Conservation (phyloP, 108 stramenopile species). For the Pseudonitzschia pungens region DNA sequence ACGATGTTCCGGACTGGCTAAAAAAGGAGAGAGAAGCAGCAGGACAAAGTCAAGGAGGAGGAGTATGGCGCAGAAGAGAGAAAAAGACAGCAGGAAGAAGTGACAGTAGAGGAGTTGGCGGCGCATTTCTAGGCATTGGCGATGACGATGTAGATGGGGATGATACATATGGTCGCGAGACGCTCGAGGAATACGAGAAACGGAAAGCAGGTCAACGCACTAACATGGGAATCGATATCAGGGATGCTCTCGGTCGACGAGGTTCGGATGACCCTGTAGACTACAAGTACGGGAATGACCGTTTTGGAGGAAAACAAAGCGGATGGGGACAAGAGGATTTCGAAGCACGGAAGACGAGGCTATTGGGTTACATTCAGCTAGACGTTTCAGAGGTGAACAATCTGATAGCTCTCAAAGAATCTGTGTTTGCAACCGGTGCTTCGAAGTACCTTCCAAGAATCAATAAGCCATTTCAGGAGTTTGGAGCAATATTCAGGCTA, state of each 20-base stretch:
- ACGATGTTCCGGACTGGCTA: conserved; percentile 56
- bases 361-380: conserved; percentile 67
- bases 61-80: conserved; percentile 47
- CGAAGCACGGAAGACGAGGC: conserved; percentile 53
- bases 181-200: conserved; percentile 43
- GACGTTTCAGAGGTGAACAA: conserved; percentile 58
- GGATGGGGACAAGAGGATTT: conserved; percentile 46
- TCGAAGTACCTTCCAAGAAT: conserved; percentile 59
- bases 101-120: background rate
- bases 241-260: conserved; percentile 38
- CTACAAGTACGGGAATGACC: conserved; percentile 34
- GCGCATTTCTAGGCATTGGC: conserved; percentile 30
- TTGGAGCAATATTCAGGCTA: conserved; percentile 75
- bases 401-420: conserved; percentile 61
- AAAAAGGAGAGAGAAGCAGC: conserved; percentile 45
- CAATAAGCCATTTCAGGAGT: conserved; percentile 75
- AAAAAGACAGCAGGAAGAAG: conserved; percentile 26
- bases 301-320: conserved; percentile 29
- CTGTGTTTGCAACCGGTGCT: conserved; percentile 55
- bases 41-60: conserved; percentile 3
- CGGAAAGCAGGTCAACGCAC: conserved; percentile 27
- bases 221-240: conserved; percentile 45
- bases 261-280: conserved; percentile 43
- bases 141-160: conserved; percentile 38
- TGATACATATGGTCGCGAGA: conserved; percentile 48